Base-by-base conservation (phyloP, 805 yeast genomes). In the Saccharomycopsis sp. region DNA sequence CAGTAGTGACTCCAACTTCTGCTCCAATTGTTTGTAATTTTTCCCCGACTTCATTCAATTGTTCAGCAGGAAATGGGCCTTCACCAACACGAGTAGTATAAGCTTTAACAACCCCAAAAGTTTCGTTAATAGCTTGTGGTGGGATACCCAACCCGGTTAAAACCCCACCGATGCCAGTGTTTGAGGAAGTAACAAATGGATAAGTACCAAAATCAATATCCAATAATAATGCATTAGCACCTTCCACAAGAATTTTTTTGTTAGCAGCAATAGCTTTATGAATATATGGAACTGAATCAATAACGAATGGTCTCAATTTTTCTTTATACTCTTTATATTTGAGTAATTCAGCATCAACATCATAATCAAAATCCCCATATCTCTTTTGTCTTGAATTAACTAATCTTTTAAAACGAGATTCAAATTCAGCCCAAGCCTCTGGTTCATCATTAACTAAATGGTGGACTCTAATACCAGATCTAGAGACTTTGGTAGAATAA, bases 1-100 rank as follows among this genome's bases (percentile, higher is more conserved):
- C 98, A 28, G 98, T 92, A 49, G 98, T 92, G 52, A 92, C 98
- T 64, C 98, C 98, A 55, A 59, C 84, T 65, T 92, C 98, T 44
- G 88, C 95, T 55, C 98, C 98, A 48, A 92, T 84, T 33, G 70
- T 64, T 62, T 92, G 98, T 57, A 92, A 70, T 50, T 76, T 74
- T 54, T 83, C 94, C 56, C 98, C 98, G 36, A 67, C 75, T 28
- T 66, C 77, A 61, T 89, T 87, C 58, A 88, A 72, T 61, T 88
- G 97, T 65, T 92, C 98, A 42, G 97, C 80, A 47, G 98, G 96
- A 82, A 92, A 92, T 25, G 98, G 98, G 50, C 98, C 98, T 59
- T 88, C 97, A 54, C 98, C 98, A 41, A 92, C 98, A 64, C 98
- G 79, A 28, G 98, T 92, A 34, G 98, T 92, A 66, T 92, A 92